phyloP scores from a whole-genome alignment of 306 rosid species.

The Neltuma alba region DNA sequence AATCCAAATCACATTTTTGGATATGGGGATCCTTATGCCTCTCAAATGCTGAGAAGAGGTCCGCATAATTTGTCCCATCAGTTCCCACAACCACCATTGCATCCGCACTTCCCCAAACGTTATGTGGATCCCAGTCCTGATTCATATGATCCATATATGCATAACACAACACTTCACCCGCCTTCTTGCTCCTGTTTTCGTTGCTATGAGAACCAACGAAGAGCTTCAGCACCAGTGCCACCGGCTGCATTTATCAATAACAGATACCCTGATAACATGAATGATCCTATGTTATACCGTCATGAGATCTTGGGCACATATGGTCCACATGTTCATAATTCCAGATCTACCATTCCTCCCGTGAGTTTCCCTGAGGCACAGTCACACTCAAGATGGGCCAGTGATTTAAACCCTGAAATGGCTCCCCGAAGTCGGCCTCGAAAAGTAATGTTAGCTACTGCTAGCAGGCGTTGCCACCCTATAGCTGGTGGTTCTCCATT shows the following conservation, averaged over 20 bases:
- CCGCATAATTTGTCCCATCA: slow-evolving; percentile 53
- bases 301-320: slow-evolving; percentile 55
- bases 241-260: slow-evolving; percentile 56
- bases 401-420: slow-evolving; percentile 58
- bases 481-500: slow-evolving; percentile 93
- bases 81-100: slow-evolving; percentile 59
- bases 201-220: slow-evolving; percentile 65
- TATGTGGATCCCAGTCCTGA: slow-evolving; percentile 53
- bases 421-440: slow-evolving; percentile 51
- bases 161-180: slow-evolving; percentile 58
- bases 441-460: slow-evolving; percentile 52
- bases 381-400: slow-evolving; percentile 64
- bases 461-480: slow-evolving; percentile 62
- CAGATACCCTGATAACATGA: slow-evolving; percentile 57
- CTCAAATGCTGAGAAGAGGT: slow-evolving; percentile 57
- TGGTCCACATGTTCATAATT: slow-evolving; percentile 57
- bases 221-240: slow-evolving; percentile 53
- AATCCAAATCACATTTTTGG: slow-evolving; percentile 59
- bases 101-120: slow-evolving; percentile 71
- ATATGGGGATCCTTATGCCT: slow-evolving; percentile 68
- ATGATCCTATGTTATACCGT: slow-evolving; percentile 58
- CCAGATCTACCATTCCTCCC: slow-evolving; percentile 54
- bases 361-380: slow-evolving; percentile 49
- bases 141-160: slow-evolving; percentile 57
- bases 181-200: slow-evolving; percentile 81